Conservation (phyloP, 805 yeast genomes). For the Cyberlindnera xishuangbannaensis region DNA sequence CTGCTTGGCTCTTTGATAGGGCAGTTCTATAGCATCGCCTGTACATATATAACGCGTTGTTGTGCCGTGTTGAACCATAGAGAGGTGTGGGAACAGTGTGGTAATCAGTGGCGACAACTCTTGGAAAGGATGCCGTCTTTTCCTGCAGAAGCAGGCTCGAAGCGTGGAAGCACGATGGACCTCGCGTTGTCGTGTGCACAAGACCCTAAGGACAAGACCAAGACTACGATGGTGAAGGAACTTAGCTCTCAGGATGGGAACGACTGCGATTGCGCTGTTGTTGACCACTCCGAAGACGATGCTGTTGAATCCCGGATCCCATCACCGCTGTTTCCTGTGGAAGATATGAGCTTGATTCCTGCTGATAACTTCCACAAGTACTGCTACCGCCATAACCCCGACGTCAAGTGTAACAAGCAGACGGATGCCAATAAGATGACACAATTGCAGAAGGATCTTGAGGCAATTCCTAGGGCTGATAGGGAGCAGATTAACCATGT, state of each 20-base stretch:
- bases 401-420: slow-evolving; percentile 63
- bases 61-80: too few species aligned
- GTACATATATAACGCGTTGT: too few species aligned
- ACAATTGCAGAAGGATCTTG: slow-evolving; percentile 53
- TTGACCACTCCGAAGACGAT: slow-evolving; percentile 1
- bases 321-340: slow-evolving; percentile 3
- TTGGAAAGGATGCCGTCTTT: too few species aligned
- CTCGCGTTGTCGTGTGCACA: slow-evolving; percentile 13
- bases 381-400: slow-evolving; percentile 94
- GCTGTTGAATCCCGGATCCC: not conserved
- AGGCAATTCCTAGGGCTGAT: slow-evolving; percentile 59
- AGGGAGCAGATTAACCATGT: slow-evolving; percentile 74
- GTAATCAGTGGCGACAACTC: too few species aligned
- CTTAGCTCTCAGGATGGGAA: slow-evolving; percentile 1
- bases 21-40: too few species aligned
- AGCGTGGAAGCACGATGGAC: slow-evolving; percentile 15
- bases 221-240: slow-evolving; percentile 3
- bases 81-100: too few species aligned
- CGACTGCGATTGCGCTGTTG: slow-evolving; percentile 1
- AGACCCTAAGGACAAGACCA: slow-evolving; percentile 7
- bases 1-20: too few species aligned
- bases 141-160: too few species aligned
- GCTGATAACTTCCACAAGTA: slow-evolving; percentile 55
- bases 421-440: slow-evolving; percentile 61
- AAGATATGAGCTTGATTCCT: slow-evolving; percentile 17